Base-by-base conservation (phyloP, 179 eudicot genomes). In the Silene vulgaris region DNA sequence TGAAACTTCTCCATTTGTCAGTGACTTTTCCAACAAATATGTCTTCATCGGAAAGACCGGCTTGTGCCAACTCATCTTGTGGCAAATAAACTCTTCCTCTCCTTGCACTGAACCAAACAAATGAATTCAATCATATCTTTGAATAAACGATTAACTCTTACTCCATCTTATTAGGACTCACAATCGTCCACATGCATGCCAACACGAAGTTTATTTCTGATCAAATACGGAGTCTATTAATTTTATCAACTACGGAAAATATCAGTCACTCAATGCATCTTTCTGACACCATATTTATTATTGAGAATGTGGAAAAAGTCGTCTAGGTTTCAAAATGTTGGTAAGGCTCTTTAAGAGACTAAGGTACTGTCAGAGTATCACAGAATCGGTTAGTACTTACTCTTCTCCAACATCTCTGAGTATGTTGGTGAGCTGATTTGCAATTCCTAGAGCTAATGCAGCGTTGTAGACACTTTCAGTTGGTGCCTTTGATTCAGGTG, bases 371-470 rank as follows among this genome's bases (percentile, higher is more conserved):
- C 23, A 43, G 0, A 3, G 64, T 21, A 71, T 26, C 56, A 61
- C 28, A 6, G 23, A 19, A 54, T 69, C 19, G n/a, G 8, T 48
- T n/a, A n/a, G 32, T 37, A 85, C 96, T 86, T 87, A 89, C 96
- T 92, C 96, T 86, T 92, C 97, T 77, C 97, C 97, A 20, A 92
- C 97, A 80, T 92, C 97, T 78, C 97, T 87, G 30, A 92, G 91
- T 52, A 92, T 92, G 79, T 92, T 92, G 35, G 97, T 92, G 61
- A 92, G 82, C 84, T 92, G 97, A 85, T 92, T 92, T 16, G 97
- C 97, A 28, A 92, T 86, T 72, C 96, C 96, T 52, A 92, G 80
- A 29, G 91, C 90, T 80, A 92, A 86, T 64, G 97, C 93, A 81
- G 93, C 88, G 65, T 87, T 89, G 63, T 92, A 90, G 6, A 92